Percentiles rank a stretch among this genome's conserved stretches.
Evolutionary conservation across 208 protist species (phyloP).

Genomic region (Leishmania guyanensis): DNA sequence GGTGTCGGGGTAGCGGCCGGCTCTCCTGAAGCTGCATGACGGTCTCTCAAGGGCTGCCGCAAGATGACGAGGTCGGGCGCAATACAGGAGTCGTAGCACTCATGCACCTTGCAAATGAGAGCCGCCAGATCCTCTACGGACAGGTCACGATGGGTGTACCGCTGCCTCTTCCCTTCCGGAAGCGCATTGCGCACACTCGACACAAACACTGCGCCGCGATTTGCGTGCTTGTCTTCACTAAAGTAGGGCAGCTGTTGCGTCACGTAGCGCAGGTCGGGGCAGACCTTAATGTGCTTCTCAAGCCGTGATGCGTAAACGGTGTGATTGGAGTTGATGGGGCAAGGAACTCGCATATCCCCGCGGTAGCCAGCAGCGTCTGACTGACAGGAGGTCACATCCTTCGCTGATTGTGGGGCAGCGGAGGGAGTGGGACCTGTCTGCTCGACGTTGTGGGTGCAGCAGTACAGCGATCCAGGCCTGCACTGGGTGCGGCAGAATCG

Average conservation of each 20-base stretch:
- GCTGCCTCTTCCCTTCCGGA: neutral
- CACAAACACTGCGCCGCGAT: conserved; percentile 15
- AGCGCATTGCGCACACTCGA: neutral
- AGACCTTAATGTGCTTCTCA: conserved; percentile 69
- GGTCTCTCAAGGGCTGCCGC: neutral
- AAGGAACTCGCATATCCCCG: conserved; percentile 51
- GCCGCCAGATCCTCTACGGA: conserved; percentile 12
- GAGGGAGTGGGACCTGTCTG: neutral
- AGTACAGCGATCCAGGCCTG: conserved; percentile 47
- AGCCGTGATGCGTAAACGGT: conserved; percentile 65
- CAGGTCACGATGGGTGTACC: conserved; percentile 30
- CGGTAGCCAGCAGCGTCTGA: neutral
- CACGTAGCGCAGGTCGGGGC: conserved; percentile 67
- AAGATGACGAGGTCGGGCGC: conserved; percentile 28
- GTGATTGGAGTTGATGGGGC: conserved; percentile 82
- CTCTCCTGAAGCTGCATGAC: neutral
- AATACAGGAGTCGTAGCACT: conserved; percentile 30
- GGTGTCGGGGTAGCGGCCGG: neutral
- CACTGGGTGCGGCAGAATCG: conserved; percentile 68
- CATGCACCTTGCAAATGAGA: conserved; percentile 27
- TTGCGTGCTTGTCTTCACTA: conserved; percentile 48
- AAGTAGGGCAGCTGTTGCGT: conserved; percentile 53
- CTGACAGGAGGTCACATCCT: neutral
- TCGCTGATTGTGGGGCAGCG: neutral
- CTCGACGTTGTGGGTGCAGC: conserved; percentile 48